Base-by-base conservation (phyloP, 371 early-diverging fungal species). In the Dinochytrium kinnereticum region DNA sequence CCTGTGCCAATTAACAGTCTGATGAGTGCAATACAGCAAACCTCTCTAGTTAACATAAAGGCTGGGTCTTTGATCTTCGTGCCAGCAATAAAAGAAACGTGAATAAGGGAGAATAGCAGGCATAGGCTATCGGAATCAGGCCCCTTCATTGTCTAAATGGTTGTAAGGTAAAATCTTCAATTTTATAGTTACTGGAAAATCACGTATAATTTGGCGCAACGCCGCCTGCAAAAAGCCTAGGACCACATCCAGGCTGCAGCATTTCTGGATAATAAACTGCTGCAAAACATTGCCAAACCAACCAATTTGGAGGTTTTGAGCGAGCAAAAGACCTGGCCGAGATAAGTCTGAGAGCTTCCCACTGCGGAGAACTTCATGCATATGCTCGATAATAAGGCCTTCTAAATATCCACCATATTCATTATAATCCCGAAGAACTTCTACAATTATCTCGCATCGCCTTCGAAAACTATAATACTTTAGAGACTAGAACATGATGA, bases 391-490 rank as follows among this genome's bases (percentile, higher is more conserved):
- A n/a, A 72, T 31, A 31, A 68, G 26, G 2, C 17, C 30, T 26
- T 76, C 72, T 37, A 76, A 28, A 51, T 49, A 76, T n/a, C 69
- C 33, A 2, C 72, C 64, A 28, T 59, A 64, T n/a, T 76, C 66
- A 64, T 76, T 76, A 53, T 51, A 55, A 13, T 72, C 69, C n/a
- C 59, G 59, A 10, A 76, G 55, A 15, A 76, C 76, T 31, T 59
- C 44, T 44, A 76, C 69, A 30, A 59, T 68, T 30, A 59, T 71
- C 26, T 76, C 49, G 19, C 50, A 50, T 31, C 76, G 53, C 40
- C 51, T 24, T 39, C 44, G 67, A n/a, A 68, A 59, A 21, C 53
- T 26, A 57, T 24, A 55, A 26, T 67, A 65, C 51, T 68, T 36
- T 66, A 53, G 13, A 39, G 36, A 59, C 30, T 19, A 3, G 53